These are phyloP conservation scores for Pneumocystis jirovecii DNA, from an alignment of 1,139 yeast genomes.

Conservation along the genomic window DNA sequence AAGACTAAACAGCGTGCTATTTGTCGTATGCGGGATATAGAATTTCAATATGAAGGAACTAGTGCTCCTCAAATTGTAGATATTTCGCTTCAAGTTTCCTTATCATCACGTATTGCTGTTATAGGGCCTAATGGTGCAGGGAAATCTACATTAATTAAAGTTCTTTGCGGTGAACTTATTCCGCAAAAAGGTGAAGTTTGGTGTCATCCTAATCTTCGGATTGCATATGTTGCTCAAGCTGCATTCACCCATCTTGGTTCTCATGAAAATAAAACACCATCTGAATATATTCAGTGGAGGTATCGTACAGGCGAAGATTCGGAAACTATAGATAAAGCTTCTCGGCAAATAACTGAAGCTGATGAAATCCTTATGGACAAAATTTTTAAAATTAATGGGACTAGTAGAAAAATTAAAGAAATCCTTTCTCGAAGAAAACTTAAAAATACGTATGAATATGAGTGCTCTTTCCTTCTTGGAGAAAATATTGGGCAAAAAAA, in stretches of 20 bases:
- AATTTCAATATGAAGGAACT: constrained; percentile 83
- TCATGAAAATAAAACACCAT: constrained; percentile 98
- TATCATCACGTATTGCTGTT: constrained; percentile 97
- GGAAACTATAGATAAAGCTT: constrained; percentile 99
- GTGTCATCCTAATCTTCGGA: constrained; percentile 99
- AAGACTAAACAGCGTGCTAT: constrained; percentile 90
- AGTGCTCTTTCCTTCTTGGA: constrained; percentile 91
- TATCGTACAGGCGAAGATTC: constrained; percentile 99
- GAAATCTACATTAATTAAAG: constrained; percentile 87
- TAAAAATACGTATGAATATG: constrained; percentile 99
- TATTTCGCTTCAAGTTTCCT: constrained; percentile 75
- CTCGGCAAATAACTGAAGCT: constrained; percentile 91
- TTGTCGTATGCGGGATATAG: constrained; percentile 75
- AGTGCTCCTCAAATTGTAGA: constrained; percentile 62
- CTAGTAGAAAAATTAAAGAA: constrained; percentile 92
- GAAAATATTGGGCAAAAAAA: constrained; percentile 97
- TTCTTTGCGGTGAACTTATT: constrained; percentile 93
- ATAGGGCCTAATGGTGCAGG: constrained; percentile 99
- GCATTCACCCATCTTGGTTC: constrained; percentile 98
- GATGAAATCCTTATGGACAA: constrained; percentile 99
- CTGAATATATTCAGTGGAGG: constrained; percentile 99
- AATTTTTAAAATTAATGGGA: constrained; percentile 96
- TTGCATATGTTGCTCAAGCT: constrained; percentile 98
- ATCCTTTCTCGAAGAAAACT: constrained; percentile 97
- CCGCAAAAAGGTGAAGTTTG: constrained; percentile 97